Base-by-base conservation (phyloP, 805 yeast species). In the Candida arabinofermentans region DNA sequence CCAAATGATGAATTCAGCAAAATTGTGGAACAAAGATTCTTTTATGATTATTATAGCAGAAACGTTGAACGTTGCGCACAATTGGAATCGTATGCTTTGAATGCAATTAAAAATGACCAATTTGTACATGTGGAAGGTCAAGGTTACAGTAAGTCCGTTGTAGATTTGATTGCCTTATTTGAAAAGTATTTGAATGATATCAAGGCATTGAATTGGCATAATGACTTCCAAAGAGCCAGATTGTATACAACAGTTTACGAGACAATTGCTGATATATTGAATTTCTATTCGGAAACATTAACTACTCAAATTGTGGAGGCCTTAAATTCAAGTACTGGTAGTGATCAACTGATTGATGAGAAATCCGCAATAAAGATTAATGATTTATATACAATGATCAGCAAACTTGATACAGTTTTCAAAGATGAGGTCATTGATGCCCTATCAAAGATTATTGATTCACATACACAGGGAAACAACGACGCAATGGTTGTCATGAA, bases 361-460 rank as follows among this genome's bases (percentile, higher is more conserved):
- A 33, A 47, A n/a, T 35, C 49, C 8, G 48, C 44, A 27, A 46
- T 46, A 16, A 51, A 50, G 36, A 41, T 51, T 31, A 51, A 51
- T 36, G 46, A 51, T 33, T 39, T 51, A 34, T 48, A 48, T 29
- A 42, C 47, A 17, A 39, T 48, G 3, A 30, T 43, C 13, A 27
- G 23, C 19, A 41, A 44, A 23, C 18, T 51, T 38, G 56, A 51
- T 34, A n/a, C 37, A 3, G 37, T 48, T 8, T 48, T 44, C 33
- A 37, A 38, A 26, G 55, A 51, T 38, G 54, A 51, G 1, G 41
- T 48, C 9, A 27, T 51, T 22, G 41, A 49, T 9, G 33, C 18
- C 7, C 40, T 43, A 24, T 51, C 53, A 4, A 33, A 23, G 6
- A 21, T 35, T 45, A 34, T 14, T 9, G 24, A 8, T 8, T 7